These are phyloP conservation scores for Anisodus tanguticus DNA, from an alignment of 257 asterid genomes.

Conservation along the genomic window DNA sequence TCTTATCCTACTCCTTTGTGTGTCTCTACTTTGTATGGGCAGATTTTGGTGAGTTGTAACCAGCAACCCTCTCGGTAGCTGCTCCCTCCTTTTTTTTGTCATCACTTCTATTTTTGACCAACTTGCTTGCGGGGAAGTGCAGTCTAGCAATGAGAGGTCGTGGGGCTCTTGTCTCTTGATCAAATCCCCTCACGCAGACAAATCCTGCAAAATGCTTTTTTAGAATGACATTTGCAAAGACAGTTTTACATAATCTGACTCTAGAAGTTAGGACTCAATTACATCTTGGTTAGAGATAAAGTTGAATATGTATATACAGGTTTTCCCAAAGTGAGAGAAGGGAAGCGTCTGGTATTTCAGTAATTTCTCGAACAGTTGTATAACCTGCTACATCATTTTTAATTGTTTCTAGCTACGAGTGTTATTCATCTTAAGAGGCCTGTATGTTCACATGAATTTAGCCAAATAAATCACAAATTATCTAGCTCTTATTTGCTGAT, in stretches of 20 bases:
- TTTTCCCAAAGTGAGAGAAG: neutral
- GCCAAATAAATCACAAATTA: neutral
- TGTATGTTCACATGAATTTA: neutral
- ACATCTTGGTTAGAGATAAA: conserved; percentile 7
- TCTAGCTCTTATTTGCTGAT: neutral
- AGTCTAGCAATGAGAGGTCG: conserved; percentile 43
- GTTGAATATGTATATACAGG: neutral
- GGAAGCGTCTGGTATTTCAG: neutral
- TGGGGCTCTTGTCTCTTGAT: conserved; percentile 41
- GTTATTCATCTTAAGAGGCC: neutral
- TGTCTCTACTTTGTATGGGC: conserved; percentile 37
- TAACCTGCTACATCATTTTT: neutral
- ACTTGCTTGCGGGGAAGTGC: conserved; percentile 40
- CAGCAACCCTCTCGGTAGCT: conserved; percentile 38
- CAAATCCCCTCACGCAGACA: conserved; percentile 58
- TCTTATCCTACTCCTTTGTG: conserved; percentile 38
- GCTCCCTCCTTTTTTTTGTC: conserved; percentile 31
- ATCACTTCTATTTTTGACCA: conserved; percentile 36
- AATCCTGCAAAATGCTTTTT: conserved; percentile 45
- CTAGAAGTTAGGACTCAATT: neutral
- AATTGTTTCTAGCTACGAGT: too few species aligned
- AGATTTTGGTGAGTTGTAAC: conserved; percentile 38
- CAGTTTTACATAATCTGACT: neutral
- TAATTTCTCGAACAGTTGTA: neutral
- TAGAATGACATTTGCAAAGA: conserved; percentile 20